Evolutionary conservation across 805 yeast genomes (phyloP).

Genomic region (Komagataella mondaviorum): DNA sequence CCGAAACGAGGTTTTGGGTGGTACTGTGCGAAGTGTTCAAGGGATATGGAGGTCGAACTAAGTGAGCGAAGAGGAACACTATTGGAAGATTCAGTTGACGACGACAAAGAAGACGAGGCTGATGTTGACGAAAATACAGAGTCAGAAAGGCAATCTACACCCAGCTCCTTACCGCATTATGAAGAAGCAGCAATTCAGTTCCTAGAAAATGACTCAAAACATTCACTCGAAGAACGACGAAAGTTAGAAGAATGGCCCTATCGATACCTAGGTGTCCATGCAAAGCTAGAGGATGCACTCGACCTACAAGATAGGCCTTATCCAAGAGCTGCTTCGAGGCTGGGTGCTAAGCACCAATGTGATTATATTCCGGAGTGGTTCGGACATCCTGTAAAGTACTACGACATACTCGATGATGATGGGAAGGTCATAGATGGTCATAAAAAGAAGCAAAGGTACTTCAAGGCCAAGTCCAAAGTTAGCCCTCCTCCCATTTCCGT

Average conservation of each 20-base stretch:
- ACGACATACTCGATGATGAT: conserved; percentile 23
- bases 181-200: conserved; percentile 45
- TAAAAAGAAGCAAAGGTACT: conserved; percentile 14
- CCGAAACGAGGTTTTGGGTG: conserved; percentile 85
- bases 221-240: conserved; percentile 32
- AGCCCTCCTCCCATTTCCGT: conserved; percentile 1
- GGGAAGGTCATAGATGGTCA: not conserved
- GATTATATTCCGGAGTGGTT: conserved; percentile 52
- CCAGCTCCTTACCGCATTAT: conserved; percentile 28
- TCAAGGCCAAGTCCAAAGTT: conserved; percentile 8
- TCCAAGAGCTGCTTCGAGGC: conserved; percentile 66
- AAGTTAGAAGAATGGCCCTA: conserved; percentile 68
- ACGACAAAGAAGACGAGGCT: conserved; percentile 14
- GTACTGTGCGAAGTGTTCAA: conserved; percentile 77
- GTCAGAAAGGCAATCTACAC: conserved; percentile 1
- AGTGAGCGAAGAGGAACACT: conserved; percentile 20
- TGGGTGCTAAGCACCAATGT: conserved; percentile 66
- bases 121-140: conserved; percentile 1
- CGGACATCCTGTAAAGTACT: conserved; percentile 53
- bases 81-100: conserved; percentile 15
- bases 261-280: conserved; percentile 66
- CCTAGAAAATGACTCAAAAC: conserved; percentile 27
- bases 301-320: conserved; percentile 69
- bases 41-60: conserved; percentile 33
- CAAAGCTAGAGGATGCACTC: conserved; percentile 61